phyloP scores from a whole-genome alignment of 164 flowering plant genomes.

The Platanus orientalis region DNA sequence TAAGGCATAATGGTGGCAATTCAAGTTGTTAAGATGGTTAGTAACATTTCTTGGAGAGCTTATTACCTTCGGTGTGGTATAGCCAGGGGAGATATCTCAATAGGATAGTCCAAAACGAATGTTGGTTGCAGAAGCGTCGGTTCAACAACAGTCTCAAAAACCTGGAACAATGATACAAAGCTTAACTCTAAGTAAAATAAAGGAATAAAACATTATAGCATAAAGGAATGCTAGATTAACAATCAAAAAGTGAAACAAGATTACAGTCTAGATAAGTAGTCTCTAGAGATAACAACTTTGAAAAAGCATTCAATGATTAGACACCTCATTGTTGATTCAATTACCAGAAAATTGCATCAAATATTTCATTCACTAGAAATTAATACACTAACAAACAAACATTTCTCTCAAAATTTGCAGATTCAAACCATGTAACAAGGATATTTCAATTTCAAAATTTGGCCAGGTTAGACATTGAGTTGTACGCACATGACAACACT shows the following conservation, averaged over 20 bases:
- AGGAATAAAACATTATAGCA: background rate
- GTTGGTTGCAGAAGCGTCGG: constrained; percentile 88
- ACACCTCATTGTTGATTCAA: no score
- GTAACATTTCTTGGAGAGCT: constrained; percentile 5
- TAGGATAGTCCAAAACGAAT: constrained; percentile 92
- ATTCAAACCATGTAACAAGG: no score
- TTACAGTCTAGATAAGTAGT: background rate
- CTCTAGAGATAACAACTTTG: background rate
- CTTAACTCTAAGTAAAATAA: background rate
- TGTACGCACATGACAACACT: no score
- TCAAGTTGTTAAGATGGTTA: background rate
- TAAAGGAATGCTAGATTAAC: background rate
- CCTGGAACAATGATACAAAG: constrained; percentile 40
- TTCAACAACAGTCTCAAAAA: constrained; percentile 82
- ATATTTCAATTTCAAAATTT: no score
- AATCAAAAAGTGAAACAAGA: background rate
- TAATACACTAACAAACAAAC: no score
- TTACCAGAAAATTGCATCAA: no score
- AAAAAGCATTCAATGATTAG: no score
- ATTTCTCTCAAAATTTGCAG: no score
- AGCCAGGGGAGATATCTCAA: constrained; percentile 96
- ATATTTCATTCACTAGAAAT: no score
- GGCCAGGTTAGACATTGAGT: no score
- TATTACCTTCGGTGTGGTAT: constrained; percentile 87
- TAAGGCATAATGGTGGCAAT: background rate